Evolutionary conservation across 2,329 filamentous ascomycete genomes (phyloP), one percentile per base, ranked within the genome.

Genomic region (Fusarium sp.): DNA sequence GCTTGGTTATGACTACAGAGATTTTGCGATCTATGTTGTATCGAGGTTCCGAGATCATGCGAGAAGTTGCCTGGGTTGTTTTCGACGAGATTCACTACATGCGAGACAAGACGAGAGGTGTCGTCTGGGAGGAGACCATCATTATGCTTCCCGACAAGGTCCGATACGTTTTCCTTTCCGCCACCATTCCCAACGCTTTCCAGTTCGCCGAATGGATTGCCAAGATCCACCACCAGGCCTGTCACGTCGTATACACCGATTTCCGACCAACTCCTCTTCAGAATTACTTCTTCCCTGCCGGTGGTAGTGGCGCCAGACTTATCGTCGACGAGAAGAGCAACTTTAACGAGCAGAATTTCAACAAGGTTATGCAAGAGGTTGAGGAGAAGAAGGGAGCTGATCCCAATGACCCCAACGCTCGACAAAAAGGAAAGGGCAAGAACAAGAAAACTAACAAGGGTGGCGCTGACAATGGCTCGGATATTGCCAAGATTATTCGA

Each of bases 41-140:
- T 81, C 89, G 96, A 73, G 96, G 96, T 64, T 98, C 96, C 0
- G 96, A 99, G 83, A 98, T 99, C 71, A 99, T 99, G 95, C 93
- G 96, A 72, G 96, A 99, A 83, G 97, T 99, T 3, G 94, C 92
- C 16, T 99, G 96, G 96, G 97, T 99, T 3, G 85, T 99, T 4
- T 99, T 99, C 75, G 96, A 99, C 81, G 96, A 99, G 81, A 97
- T 99, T 67, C 96, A 99, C 81, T 99, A 99, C 81, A 91, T 99
- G 89, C 90, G 96, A 76, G 96, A 99, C 81, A 97, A 97, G 81
- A 88, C 89, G 52, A 88, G 96, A 81, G 96, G 96, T 84, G 96
- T 99, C 1, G 96, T 99, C 4, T 99, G 96, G 96, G 96, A 99
- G 80, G 96, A 99, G 84, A 98, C 96, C 41, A 98, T 99, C 77